Evolutionary conservation across 2,329 filamentous ascomycete genomes (phyloP), one percentile per base, ranked within the genome.

Genomic region (Aspergillus brasiliensis): DNA sequence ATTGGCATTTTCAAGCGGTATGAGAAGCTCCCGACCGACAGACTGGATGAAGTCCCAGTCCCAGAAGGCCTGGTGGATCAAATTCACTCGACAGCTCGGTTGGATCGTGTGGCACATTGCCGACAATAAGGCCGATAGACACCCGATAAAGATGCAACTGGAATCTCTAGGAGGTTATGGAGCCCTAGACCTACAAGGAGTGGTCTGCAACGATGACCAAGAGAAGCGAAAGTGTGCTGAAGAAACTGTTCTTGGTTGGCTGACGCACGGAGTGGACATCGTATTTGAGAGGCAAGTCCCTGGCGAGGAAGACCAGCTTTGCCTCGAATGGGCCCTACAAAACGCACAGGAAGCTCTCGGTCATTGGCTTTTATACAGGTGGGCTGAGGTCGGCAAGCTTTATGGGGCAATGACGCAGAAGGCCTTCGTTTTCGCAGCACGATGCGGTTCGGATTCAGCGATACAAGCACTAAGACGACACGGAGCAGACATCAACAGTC

Each of bases 71-170:
- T 67, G 63, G 59, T 71, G 69, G 69, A 11, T 27, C 0, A 21
- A 2, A 0, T 68, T 72, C 28, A 56, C 62, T 0, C 52, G 17
- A 4, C 68, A 73, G 46, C 47, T 74, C 2, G 67, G 67, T 8
- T 74, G 71, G 70, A 28, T 69, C 0, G 55, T 61, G 1, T 70
- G 67, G 69, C 60, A 65, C 23, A 64, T 70, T 6, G 56, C 62
- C 2, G 49, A 52, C 3, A 67, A 59, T 8, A 13, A 46, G 1
- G 38, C 52, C 6, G 46, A 56, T 0, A 28, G 46, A 15, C 34
- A 63, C 2, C 42, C 59, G 5, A 58, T 64, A 5, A 61, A 62
- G 19, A 10, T n/a, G 1, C 5, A 3, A 0, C 13, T 69, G n/a
- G 46, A 61, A 17, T 42, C 23, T 0, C 7, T 61, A 1, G 46